Evolutionary conservation across 1,284 basidiomycete species (phyloP).

Genomic region (Sphagnurus paluster): DNA sequence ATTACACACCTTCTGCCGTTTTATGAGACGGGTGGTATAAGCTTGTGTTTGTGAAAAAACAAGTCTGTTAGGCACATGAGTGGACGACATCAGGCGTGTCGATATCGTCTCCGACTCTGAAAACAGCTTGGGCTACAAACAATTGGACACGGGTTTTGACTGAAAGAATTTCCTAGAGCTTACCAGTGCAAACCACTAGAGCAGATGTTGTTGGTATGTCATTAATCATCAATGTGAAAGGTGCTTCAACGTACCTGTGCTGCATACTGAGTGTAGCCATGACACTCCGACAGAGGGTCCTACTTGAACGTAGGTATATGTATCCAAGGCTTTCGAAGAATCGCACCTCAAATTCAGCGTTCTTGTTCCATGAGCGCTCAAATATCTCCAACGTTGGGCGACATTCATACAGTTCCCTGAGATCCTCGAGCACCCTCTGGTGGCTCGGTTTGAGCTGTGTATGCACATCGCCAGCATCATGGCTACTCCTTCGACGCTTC

Average conservation of each 20-base stretch:
- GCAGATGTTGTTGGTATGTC: too few relatives aligned
- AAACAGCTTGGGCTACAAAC: slow-evolving; percentile 53
- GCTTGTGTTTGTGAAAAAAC: slow-evolving; percentile 62
- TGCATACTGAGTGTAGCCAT: slow-evolving; percentile 53
- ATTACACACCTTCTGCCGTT: slow-evolving; percentile 48
- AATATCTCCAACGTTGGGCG: slow-evolving; percentile 58
- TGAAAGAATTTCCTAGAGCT: slow-evolving; percentile 20
- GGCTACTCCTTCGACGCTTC: slow-evolving; percentile 37
- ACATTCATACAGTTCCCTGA: slow-evolving; percentile 61
- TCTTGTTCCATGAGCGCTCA: slow-evolving; percentile 53
- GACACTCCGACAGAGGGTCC: slow-evolving; percentile 53
- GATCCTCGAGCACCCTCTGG: slow-evolving; percentile 47
- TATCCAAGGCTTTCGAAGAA: background rate
- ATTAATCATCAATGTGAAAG: slow-evolving; percentile 3
- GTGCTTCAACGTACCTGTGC: slow-evolving; percentile 44
- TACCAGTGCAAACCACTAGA: slow-evolving; percentile 68
- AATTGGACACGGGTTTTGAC: slow-evolving; percentile 1
- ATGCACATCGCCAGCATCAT: slow-evolving; percentile 27
- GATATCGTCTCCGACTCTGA: slow-evolving; percentile 50
- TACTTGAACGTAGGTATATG: slow-evolving; percentile 21
- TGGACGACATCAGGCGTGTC: slow-evolving; percentile 58
- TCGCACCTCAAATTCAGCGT: slow-evolving; percentile 62
- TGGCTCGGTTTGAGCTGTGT: slow-evolving; percentile 40
- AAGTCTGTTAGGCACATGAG: slow-evolving; percentile 51
- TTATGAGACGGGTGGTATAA: slow-evolving; percentile 55